Evolutionary conservation across 306 rosid genomes (phyloP).

Genomic region (Sicyos baderoa): DNA sequence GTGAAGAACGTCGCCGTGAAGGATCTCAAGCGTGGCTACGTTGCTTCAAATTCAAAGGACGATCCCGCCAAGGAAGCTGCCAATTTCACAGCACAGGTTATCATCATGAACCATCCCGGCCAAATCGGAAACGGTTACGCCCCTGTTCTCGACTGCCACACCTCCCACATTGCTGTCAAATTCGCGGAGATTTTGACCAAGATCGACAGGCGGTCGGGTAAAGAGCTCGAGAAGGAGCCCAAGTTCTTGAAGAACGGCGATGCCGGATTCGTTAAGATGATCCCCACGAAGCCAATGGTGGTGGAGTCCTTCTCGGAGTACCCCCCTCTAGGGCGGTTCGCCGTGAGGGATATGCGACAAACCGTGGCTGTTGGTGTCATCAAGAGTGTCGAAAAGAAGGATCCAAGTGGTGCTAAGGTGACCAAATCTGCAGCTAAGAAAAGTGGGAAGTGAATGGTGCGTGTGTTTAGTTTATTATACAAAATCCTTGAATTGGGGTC

Average conservation of each 20-base stretch:
- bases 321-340: conserved; percentile 86
- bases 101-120: conserved; percentile 23
- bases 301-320: conserved; percentile 74
- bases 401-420: conserved; percentile 55
- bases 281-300: background rate
- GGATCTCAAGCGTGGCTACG: conserved; percentile 93
- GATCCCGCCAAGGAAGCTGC: conserved; percentile 96
- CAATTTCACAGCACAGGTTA: background rate
- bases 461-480: too few relatives aligned
- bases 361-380: conserved; percentile 91
- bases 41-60: conserved; percentile 87
- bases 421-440: conserved; percentile 78
- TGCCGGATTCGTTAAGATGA: too few relatives aligned
- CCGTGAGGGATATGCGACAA: conserved; percentile 90
- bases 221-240: conserved; percentile 84
- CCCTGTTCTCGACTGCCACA: too few relatives aligned
- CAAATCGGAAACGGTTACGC: conserved; percentile 51
- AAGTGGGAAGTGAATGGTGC: conserved; percentile 51
- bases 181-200: conserved; percentile 65
- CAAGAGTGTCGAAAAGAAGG: conserved; percentile 88
- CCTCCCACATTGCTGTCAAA: conserved; percentile 75
- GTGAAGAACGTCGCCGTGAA: conserved; percentile 90
- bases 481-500: too few relatives aligned
- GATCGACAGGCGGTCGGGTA: conserved; percentile 88
- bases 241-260: conserved; percentile 18